Percentiles rank a stretch among this genome's conserved stretches.
Conservation (phyloP, 371 early-diverging fungal species). For the Mucor racemosus region DNA sequence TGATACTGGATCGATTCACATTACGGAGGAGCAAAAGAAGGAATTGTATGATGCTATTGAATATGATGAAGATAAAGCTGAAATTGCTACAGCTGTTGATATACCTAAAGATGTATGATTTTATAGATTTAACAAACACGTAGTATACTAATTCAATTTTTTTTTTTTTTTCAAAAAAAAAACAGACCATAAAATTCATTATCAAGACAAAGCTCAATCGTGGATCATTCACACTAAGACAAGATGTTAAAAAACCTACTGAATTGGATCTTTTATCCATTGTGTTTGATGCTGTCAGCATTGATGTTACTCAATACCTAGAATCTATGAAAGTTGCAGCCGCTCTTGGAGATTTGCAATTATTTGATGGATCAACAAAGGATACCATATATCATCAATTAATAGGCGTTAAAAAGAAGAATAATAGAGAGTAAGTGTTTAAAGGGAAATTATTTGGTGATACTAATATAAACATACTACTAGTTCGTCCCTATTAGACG, state of each 20-base stretch:
- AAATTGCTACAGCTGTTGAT: conserved; percentile 58
- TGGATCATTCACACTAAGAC: conserved; percentile 72
- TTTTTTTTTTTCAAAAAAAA: no score
- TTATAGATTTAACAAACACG: no score
- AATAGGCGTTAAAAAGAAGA: conserved; percentile 46
- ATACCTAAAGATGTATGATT: conserved; percentile 74
- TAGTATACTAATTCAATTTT: not conserved
- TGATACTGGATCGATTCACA: conserved; percentile 24
- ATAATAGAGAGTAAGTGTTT: conserved; percentile 22
- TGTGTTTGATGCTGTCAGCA: conserved; percentile 68
- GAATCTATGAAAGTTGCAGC: conserved; percentile 43
- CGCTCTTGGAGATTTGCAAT: conserved; percentile 46
- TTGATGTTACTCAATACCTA: conserved; percentile 41
- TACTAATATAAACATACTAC: not conserved
- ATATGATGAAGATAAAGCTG: conserved; percentile 71
- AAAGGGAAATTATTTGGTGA: not conserved
- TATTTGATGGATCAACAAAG: conserved; percentile 45
- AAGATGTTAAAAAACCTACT: conserved; percentile 22
- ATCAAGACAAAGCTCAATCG: conserved; percentile 65
- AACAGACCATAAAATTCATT: conserved; percentile 60
- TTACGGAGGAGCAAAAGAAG: conserved; percentile 67
- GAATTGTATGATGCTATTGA: conserved; percentile 85
- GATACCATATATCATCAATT: conserved; percentile 49
- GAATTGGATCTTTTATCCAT: conserved; percentile 60
- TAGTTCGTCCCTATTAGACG: conserved; percentile 21